phyloP scores from a whole-genome alignment of 495 filamentous ascomycete genomes.

The Penicillium longicatenatum region DNA sequence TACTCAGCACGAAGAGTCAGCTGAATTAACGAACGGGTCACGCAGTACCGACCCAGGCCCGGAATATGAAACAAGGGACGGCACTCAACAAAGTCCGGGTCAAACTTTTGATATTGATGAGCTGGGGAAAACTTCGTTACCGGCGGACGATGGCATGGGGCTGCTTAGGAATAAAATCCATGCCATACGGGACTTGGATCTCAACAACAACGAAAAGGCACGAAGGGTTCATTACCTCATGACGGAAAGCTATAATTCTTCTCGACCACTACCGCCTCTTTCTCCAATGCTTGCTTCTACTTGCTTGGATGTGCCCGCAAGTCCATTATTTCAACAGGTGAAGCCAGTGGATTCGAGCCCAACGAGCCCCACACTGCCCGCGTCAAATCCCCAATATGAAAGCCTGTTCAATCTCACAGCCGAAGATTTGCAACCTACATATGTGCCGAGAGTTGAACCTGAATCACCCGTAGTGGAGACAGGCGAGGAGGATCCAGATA shows the following conservation, averaged over 20 bases:
- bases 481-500: slow-evolving; percentile 43
- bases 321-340: slow-evolving; percentile 33
- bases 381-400: slow-evolving; percentile 34
- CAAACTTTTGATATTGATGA: slow-evolving; percentile 22
- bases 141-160: slow-evolving; percentile 92
- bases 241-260: slow-evolving; percentile 72
- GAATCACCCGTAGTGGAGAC: slow-evolving; percentile 41
- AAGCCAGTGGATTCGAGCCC: slow-evolving; percentile 31
- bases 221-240: slow-evolving; percentile 80
- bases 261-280: slow-evolving; percentile 34
- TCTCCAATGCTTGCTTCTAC: slow-evolving; percentile 27
- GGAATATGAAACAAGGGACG: slow-evolving; percentile 6
- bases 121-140: slow-evolving; percentile 51
- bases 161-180: slow-evolving; percentile 73
- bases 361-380: slow-evolving; percentile 33
- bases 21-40: slow-evolving; percentile 5
- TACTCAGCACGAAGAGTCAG: not conserved
- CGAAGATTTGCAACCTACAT: slow-evolving; percentile 73
- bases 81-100: slow-evolving; percentile 1
- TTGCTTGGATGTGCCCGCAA: slow-evolving; percentile 37
- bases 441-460: slow-evolving; percentile 53
- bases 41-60: slow-evolving; percentile 1
- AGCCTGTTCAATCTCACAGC: slow-evolving; percentile 68
- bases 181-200: slow-evolving; percentile 64
- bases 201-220: slow-evolving; percentile 76